Evolutionary conservation across 2,329 filamentous ascomycete species (phyloP).

Genomic region (Cytospora schulzeri): DNA sequence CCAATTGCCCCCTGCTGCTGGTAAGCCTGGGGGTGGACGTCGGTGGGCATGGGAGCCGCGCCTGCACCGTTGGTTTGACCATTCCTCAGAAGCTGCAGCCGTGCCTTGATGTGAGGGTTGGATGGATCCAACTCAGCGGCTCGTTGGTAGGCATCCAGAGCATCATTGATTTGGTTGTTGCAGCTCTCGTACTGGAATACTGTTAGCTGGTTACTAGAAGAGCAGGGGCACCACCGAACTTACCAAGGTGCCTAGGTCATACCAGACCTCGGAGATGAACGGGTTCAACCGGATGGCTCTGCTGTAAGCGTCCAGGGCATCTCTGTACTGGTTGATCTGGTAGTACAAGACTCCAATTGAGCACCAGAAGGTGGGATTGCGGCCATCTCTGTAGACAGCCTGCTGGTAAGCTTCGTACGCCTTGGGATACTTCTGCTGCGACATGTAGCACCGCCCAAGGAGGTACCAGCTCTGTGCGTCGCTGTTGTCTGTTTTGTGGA

Average conservation of each 20-base stretch:
- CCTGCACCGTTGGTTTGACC: constrained; percentile 74
- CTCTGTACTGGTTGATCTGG: constrained; percentile 98
- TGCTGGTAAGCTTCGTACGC: constrained; percentile 99
- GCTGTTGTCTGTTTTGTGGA: constrained; percentile 68
- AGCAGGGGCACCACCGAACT: constrained; percentile 43
- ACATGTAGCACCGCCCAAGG: constrained; percentile 97
- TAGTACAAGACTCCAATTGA: constrained; percentile 99
- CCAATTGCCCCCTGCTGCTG: constrained; percentile 80
- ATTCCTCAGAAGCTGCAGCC: constrained; percentile 84
- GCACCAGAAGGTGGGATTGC: constrained; percentile 99
- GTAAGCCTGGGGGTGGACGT: constrained; percentile 94
- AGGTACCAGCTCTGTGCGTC: constrained; percentile 99
- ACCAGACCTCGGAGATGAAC: constrained; percentile 99
- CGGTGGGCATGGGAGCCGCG: constrained; percentile 86
- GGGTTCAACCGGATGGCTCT: constrained; percentile 95
- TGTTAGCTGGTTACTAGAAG: constrained; percentile 30
- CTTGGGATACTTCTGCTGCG: constrained; percentile 97
- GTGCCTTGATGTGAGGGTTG: constrained; percentile 95
- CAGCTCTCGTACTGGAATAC: constrained; percentile 84
- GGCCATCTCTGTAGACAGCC: constrained; percentile 94
- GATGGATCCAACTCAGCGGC: constrained; percentile 90
- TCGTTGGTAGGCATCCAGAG: constrained; percentile 90
- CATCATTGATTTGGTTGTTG: constrained; percentile 97
- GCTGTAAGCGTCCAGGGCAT: constrained; percentile 96
- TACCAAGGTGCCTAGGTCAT: constrained; percentile 93